phyloP scores from a whole-genome alignment of 2,329 filamentous ascomycete species.

The Monosporascus sp. region DNA sequence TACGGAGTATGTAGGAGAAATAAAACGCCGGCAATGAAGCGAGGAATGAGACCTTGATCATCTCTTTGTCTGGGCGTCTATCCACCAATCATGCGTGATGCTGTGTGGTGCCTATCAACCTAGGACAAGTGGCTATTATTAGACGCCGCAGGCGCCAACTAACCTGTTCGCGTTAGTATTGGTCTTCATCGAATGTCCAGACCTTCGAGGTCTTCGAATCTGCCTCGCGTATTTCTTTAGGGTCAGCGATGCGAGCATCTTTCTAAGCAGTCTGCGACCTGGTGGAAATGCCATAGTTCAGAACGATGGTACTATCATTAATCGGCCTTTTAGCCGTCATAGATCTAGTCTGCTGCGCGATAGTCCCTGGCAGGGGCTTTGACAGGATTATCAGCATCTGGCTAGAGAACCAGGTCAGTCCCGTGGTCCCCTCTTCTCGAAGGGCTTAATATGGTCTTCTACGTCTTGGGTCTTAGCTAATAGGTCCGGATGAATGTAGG shows the following conservation, averaged over 20 bases:
- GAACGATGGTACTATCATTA: conserved; percentile 10
- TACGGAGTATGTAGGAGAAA: too few species aligned
- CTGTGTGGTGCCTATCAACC: background rate
- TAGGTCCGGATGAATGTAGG: conserved; percentile 23
- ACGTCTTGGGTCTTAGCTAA: conserved; percentile 3
- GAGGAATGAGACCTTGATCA: background rate
- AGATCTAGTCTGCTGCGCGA: conserved; percentile 11
- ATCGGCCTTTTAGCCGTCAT: conserved; percentile 13
- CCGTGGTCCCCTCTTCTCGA: background rate
- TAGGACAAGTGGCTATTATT: background rate
- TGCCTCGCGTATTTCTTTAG: background rate
- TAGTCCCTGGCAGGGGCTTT: conserved; percentile 33
- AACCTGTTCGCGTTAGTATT: too few species aligned
- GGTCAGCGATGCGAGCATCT: background rate
- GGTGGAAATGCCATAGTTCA: conserved; percentile 5
- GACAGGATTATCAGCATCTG: conserved; percentile 41
- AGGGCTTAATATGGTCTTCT: background rate
- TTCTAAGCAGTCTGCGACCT: background rate
- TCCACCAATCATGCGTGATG: background rate
- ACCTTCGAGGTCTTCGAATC: background rate
- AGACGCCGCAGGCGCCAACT: too few species aligned
- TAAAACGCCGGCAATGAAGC: too few species aligned
- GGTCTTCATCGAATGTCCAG: too few species aligned
- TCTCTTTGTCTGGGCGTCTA: background rate
- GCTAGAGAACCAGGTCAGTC: conserved; percentile 38